Evolutionary conservation across 768 basidiomycete species (phyloP).

Genomic region (Phylloporus sp.): DNA sequence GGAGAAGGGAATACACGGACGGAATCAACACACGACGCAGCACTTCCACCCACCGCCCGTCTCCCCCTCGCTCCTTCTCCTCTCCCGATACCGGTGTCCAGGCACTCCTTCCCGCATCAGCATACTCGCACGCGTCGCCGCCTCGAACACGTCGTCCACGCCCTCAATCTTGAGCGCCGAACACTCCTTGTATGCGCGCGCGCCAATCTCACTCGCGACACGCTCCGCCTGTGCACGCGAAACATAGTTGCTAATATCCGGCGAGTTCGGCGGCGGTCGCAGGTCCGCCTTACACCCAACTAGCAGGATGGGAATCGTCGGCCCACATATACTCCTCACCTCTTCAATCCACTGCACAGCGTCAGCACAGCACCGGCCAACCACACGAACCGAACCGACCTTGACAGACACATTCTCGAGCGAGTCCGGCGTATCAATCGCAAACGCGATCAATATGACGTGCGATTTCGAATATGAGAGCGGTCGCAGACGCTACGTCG

Average conservation of each 20-base stretch:
- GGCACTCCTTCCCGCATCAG: constrained; percentile 85
- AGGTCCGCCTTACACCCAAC: constrained; percentile 97
- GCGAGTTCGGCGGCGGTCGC: constrained; percentile 54
- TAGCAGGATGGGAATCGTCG: constrained; percentile 87
- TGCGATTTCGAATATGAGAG: constrained; percentile 98
- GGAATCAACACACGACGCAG: constrained; percentile 61
- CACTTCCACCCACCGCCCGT: constrained; percentile 51
- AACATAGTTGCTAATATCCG: constrained; percentile 55
- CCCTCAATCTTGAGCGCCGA: constrained; percentile 87
- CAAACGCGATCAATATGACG: constrained; percentile 96
- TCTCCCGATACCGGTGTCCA: constrained; percentile 44
- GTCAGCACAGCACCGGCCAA: not conserved
- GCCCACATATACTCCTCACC: constrained; percentile 93
- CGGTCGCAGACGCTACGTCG: constrained; percentile 76
- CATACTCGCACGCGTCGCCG: constrained; percentile 95
- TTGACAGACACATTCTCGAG: constrained; percentile 94
- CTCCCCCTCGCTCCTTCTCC: constrained; percentile 43
- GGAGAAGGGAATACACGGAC: not conserved
- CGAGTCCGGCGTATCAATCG: constrained; percentile 94
- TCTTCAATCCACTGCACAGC: constrained; percentile 90
- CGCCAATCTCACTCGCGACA: constrained; percentile 81
- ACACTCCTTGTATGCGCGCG: constrained; percentile 92
- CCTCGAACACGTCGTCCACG: constrained; percentile 97
- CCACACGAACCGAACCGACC: constrained; percentile 37
- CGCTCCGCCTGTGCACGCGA: constrained; percentile 78